Base-by-base conservation (phyloP, 108 stramenopile species). In the Bacterosira constricta region DNA sequence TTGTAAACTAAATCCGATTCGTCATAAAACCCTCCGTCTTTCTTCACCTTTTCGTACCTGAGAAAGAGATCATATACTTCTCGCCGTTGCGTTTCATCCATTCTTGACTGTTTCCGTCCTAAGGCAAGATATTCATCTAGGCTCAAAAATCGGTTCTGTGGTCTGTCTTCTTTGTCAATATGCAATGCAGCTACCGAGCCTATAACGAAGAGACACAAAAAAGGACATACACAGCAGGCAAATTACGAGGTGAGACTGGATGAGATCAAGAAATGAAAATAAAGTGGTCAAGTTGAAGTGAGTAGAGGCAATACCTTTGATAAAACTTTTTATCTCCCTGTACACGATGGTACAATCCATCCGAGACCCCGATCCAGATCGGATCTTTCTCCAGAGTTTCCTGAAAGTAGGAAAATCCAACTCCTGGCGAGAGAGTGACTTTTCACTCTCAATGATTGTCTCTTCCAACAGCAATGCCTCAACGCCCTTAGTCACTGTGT, bases 1-100 rank as follows among this genome's bases (percentile, higher is more conserved):
- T 79, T 77, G 69, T 81, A 71, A 7, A 81, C 80, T 23, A 81
- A 23, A 45, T 81, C 80, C 32, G 47, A 63, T 57, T 81, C 80
- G 31, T 81, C 80, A 52, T 63, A 81, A 47, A 56, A 81, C 4
- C 30, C 20, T 12, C 69, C 20, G 1, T 77, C 69, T 27, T 41
- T 71, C 55, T 81, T 81, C 34, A 81, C 17, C 59, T 77, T 76
- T 35, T 81, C 75, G 34, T 81, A 81, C 27, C 23, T 76, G 10
- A 7, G 6, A 44, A 34, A 81, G n/a, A 81, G 32, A 10, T 26
- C 50, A 27, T 71, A 81, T 6, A 76, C 70, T 34, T 71, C 75
- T 5, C 67, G 68, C 17, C 80, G 34, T 31, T 64, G 75, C 1
- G 63, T 53, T 54, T 77, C 60, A 42, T 81, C 75, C 57, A 77